Evolutionary conservation across 768 basidiomycete species (phyloP).

Genomic region (Epithele typhae): DNA sequence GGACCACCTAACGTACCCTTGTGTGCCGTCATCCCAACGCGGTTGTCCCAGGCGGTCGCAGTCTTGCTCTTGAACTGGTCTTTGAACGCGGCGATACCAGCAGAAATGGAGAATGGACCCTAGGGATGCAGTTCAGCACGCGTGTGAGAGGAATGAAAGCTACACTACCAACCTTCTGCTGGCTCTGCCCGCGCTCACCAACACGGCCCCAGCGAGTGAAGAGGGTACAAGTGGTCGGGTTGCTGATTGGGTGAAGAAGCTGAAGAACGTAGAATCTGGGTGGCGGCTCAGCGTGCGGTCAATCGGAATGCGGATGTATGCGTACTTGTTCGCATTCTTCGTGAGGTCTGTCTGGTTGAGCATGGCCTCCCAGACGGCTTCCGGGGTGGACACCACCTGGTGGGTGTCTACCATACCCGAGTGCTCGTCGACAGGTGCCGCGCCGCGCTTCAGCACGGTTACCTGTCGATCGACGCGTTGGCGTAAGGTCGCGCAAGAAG

Average conservation of each 20-base stretch:
- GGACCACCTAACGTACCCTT: slow-evolving; percentile 32
- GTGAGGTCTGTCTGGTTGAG: slow-evolving; percentile 57
- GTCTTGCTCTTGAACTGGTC: slow-evolving; percentile 58
- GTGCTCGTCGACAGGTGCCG: slow-evolving; percentile 49
- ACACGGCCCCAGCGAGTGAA: slow-evolving; percentile 62
- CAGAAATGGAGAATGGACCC: neutral
- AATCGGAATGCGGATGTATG: neutral
- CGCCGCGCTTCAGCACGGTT: slow-evolving; percentile 47
- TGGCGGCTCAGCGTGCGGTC: neutral
- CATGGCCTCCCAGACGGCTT: slow-evolving; percentile 55
- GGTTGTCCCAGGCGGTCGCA: slow-evolving; percentile 42
- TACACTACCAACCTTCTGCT: slow-evolving; percentile 37
- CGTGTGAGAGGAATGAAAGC: too few species aligned
- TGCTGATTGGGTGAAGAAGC: slow-evolving; percentile 45
- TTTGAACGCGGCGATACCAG: slow-evolving; percentile 39
- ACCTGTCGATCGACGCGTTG: slow-evolving; percentile 24
- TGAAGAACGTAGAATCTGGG: slow-evolving; percentile 57
- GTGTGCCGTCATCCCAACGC: slow-evolving; percentile 48
- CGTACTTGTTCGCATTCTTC: slow-evolving; percentile 47
- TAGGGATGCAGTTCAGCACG: neutral
- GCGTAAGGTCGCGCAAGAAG: too few species aligned
- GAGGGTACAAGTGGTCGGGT: slow-evolving; percentile 31
- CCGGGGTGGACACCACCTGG: slow-evolving; percentile 41
- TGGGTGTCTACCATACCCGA: slow-evolving; percentile 47
- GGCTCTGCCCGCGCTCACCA: slow-evolving; percentile 48